Evolutionary conservation across 768 basidiomycete species (phyloP).

Genomic region (Strobilomyces echinocephalus): DNA sequence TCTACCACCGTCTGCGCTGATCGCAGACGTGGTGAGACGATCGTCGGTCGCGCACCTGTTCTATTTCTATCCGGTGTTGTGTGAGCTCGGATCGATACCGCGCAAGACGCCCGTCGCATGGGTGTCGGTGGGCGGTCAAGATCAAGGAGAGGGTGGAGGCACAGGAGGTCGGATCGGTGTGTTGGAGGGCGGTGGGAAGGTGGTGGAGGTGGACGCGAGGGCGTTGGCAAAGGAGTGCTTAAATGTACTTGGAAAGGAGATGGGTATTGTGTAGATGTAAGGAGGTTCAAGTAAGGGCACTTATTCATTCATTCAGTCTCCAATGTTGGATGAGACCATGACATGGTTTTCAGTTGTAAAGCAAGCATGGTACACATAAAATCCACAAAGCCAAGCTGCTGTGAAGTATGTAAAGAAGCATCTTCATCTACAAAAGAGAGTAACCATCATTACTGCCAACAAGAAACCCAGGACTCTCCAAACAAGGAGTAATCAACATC

Average conservation of each 20-base stretch:
- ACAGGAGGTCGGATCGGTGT: conserved; percentile 21
- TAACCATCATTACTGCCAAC: too few relatives aligned
- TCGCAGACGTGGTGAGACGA: conserved; percentile 68
- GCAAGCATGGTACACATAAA: too few relatives aligned
- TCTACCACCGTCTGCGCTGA: conserved; percentile 47
- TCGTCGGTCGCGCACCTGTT: conserved; percentile 83
- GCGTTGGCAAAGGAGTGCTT: conserved; percentile 63
- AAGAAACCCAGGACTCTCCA: too few relatives aligned
- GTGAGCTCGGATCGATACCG: conserved; percentile 73
- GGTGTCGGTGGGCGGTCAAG: conserved; percentile 32
- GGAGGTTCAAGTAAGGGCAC: too few relatives aligned
- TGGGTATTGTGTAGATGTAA: too few relatives aligned
- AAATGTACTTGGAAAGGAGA: conserved; percentile 66
- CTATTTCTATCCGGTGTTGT: conserved; percentile 76
- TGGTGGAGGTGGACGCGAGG: conserved; percentile 59
- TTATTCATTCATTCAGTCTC: too few relatives aligned
- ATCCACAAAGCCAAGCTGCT: too few relatives aligned
- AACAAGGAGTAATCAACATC: too few relatives aligned
- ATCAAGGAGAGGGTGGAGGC: conserved; percentile 5
- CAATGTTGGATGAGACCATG: too few relatives aligned
- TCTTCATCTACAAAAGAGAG: too few relatives aligned
- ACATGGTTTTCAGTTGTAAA: too few relatives aligned
- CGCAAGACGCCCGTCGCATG: conserved; percentile 65
- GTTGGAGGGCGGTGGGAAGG: conserved; percentile 17
- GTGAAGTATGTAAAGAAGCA: too few relatives aligned